These are phyloP conservation scores for Chlamydomonas incerta DNA, from an alignment of 139 green algal species.

Conservation along the genomic window DNA sequence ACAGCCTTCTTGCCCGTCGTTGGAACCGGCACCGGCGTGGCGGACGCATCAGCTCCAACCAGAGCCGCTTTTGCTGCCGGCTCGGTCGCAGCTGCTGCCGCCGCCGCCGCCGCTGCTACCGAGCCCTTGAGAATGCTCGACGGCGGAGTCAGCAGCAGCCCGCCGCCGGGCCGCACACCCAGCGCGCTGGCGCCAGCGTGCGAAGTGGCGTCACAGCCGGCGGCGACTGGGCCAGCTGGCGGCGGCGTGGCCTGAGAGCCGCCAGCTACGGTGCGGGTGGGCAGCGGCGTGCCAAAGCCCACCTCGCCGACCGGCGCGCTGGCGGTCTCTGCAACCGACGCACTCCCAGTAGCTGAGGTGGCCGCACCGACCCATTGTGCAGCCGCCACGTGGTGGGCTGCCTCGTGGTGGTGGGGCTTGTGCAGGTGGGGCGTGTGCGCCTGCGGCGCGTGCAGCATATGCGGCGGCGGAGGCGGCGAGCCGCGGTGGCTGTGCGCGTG, in stretches of 20 bases:
- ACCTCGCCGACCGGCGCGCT: neutral
- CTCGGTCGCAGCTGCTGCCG: neutral
- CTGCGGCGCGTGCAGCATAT: neutral
- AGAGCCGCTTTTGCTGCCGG: neutral
- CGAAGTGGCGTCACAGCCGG: neutral
- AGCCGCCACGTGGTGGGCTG: neutral
- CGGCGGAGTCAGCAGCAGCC: conserved; percentile 15
- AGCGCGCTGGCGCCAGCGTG: neutral
- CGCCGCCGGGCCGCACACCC: neutral
- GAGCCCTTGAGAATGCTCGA: conserved; percentile 24
- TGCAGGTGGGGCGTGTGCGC: neutral
- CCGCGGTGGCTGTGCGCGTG: conserved; percentile 27
- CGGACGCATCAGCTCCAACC: neutral
- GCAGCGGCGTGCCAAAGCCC: conserved; percentile 9
- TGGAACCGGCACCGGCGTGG: neutral
- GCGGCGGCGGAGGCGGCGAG: conserved; percentile 12
- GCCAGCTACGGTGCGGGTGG: neutral
- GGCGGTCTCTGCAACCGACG: too few relatives aligned
- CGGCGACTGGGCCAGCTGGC: too few relatives aligned
- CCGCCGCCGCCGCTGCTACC: too few relatives aligned
- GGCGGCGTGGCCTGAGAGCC: neutral
- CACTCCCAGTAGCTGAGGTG: too few relatives aligned
- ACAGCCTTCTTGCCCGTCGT: conserved; percentile 9
- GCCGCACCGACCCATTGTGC: neutral
- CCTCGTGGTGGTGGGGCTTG: neutral